Evolutionary conservation across 108 stramenopile species (phyloP).

Genomic region (Parietichytrium sp.): DNA sequence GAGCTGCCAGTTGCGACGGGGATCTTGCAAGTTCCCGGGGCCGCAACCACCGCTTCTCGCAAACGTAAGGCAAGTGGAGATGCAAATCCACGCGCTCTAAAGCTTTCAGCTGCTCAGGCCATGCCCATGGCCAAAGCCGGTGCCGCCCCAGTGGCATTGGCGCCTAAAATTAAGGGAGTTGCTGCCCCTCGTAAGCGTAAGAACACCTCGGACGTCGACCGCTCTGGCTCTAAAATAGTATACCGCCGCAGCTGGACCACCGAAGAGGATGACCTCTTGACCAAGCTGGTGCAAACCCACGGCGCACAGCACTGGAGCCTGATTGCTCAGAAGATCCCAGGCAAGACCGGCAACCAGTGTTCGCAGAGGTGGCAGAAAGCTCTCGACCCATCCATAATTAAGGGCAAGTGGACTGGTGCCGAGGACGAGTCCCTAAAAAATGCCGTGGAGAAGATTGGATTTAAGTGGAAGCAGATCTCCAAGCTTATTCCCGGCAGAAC

Average conservation of each 20-base stretch:
- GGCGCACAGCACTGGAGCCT: slow-evolving; percentile 33
- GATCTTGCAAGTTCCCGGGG: no score
- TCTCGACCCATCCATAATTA: slow-evolving; percentile 49
- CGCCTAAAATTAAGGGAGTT: no score
- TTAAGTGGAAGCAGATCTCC: not conserved
- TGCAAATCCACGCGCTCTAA: no score
- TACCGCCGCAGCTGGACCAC: slow-evolving; percentile 16
- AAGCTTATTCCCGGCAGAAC: slow-evolving; percentile 21
- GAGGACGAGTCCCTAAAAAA: not conserved
- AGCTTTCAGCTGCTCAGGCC: no score
- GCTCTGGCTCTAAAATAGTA: not conserved
- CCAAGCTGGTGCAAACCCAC: not conserved
- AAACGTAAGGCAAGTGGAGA: no score
- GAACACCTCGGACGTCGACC: not conserved
- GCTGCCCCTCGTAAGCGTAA: no score
- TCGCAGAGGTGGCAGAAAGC: slow-evolving; percentile 52
- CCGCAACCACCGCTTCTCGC: no score
- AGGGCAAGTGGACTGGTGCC: slow-evolving; percentile 44
- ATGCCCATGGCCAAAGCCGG: no score
- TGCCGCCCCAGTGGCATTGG: no score
- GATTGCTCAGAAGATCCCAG: not conserved
- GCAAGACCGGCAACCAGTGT: slow-evolving; percentile 49
- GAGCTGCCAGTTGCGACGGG: no score
- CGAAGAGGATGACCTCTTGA: slow-evolving; percentile 4
- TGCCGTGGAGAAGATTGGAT: slow-evolving; percentile 25